Evolutionary conservation across 1,139 yeast genomes (phyloP), one percentile per base, ranked within the genome.

Genomic region (Eremothecium cymbalariae): DNA sequence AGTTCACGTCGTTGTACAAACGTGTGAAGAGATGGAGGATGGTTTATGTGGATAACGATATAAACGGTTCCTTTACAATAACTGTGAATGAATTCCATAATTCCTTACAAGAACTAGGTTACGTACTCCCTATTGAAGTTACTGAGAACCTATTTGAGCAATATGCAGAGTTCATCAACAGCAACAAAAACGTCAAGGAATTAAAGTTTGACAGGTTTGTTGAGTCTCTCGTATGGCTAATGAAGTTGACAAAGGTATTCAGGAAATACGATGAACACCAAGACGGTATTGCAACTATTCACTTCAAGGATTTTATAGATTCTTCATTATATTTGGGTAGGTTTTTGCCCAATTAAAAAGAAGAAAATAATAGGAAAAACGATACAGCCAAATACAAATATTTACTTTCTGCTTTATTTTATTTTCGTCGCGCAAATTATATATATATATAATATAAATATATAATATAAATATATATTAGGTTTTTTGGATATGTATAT

Each of bases 131-230:
- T 4, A 50, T 51, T 26, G 61, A 55, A 32, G 51, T 53, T 1
- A 47, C 54, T 30, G 61, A 56, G 30, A 55, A 53, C 22, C 36
- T 57, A 12, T 57, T 57, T 36, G 60, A 56, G 25, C 59, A 54
- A 28, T 57, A 51, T 41, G 52, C 60, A 2, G 60, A 56, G 29
- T 53, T 50, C 25, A 43, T 51, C 13, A 50, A 51, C 29, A 46
- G 46, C 11, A 41, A 41, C 40, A 46, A 57, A 25, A 57, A 59
- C 26, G 68, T 68, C 4, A 77, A 77, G 15, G 77, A 72, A 44
- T 65, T 84, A 55, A 77, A 81, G 43, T 85, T 84, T 56, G 95
- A 85, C 57, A 70, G 77, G 55, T 84, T 84, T 58, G 86, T 84
- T 28, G 94, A 84, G 53, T 68, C 83, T 37, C 68, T 85, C 46